Percentiles rank a stretch among this genome's conserved stretches.
phyloP scores from a whole-genome alignment of 108 stramenopile species.

The Nannochloropsis salina region DNA sequence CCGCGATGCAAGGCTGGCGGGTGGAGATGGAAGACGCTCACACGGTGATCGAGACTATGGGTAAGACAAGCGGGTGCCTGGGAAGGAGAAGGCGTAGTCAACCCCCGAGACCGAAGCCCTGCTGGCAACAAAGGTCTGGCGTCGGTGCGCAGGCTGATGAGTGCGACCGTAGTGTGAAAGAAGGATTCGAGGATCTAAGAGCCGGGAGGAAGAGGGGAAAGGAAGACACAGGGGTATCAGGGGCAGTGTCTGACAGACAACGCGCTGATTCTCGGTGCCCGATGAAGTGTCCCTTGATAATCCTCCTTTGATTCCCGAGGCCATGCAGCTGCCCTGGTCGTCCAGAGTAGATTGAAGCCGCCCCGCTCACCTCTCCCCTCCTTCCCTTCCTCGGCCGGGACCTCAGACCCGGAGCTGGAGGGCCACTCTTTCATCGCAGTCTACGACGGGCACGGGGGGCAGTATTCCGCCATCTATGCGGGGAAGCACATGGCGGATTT shows the following conservation, averaged over 20 bases:
- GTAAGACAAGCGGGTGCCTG: background rate
- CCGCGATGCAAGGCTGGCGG: constrained; percentile 56
- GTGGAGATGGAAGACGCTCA: constrained; percentile 56
- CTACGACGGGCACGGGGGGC: constrained; percentile 50
- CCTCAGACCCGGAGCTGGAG: constrained; percentile 11
- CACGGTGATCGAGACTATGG: constrained; percentile 41
- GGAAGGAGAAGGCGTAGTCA: no score
- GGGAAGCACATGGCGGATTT: constrained; percentile 38
- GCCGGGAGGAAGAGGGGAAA: background rate
- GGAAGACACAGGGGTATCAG: background rate
- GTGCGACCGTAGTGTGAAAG: no score
- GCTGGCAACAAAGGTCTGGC: no score
- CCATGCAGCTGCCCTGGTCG: no score
- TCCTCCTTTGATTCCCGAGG: no score
- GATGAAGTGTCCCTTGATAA: no score
- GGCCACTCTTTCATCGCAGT: constrained; percentile 54
- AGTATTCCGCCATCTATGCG: constrained; percentile 29
- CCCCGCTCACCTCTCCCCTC: background rate
- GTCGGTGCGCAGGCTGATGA: no score
- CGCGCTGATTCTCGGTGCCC: no score
- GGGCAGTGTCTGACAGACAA: no score
- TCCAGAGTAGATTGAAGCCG: no score
- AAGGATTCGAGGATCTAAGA: background rate
- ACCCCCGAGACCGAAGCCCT: no score
- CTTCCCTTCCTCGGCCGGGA: background rate